Evolutionary conservation across 2,329 filamentous ascomycete genomes (phyloP), one percentile per base, ranked within the genome.

Genomic region (Pyrenophora teres): DNA sequence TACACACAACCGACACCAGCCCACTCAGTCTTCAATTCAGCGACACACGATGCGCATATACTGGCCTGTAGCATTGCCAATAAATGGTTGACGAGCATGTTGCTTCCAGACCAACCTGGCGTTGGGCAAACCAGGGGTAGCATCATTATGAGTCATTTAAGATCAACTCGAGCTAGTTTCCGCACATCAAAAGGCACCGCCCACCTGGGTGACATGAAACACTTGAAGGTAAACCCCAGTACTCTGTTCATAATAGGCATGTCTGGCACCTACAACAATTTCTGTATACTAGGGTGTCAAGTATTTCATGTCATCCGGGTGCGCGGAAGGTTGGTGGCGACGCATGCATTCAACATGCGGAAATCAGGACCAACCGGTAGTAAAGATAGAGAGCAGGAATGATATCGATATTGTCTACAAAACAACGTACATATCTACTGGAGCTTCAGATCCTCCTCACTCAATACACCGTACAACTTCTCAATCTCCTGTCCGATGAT

Each of bases 371-470:
- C 25, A 30, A 4, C 27, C 2, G 6, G 23, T 25, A 25, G 8
- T 9, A 30, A 30, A 30, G 27, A 9, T 30, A 30, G 10, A 3
- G 9, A 30, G 10, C 4, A 30, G 8, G 27, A 10, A 30, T 12
- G 9, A 4, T 9, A 30, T 30, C 9, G 1, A 30, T 30, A 12
- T 1, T 16, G 4, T 39, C n/a, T 8, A 33, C 16, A 13, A 30
- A 12, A 13, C 13, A 30, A 37, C 10, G 6, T n/a, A 32, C 23
- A 10, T 38, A 35, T 40, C 46, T 68, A 73, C 46, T 71, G 65
- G 38, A 87, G 72, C 67, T 81, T 81, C 54, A 87, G 71, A 57
- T 80, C 79, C 60, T 87, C 83, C 65, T 87, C 84, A 67, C 83
- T 80, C 49, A 87, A 65, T 13, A 83, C 79, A 5, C 85, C 85